phyloP scores from a whole-genome alignment of 2,329 filamentous ascomycete genomes.

The Apiospora marii region DNA sequence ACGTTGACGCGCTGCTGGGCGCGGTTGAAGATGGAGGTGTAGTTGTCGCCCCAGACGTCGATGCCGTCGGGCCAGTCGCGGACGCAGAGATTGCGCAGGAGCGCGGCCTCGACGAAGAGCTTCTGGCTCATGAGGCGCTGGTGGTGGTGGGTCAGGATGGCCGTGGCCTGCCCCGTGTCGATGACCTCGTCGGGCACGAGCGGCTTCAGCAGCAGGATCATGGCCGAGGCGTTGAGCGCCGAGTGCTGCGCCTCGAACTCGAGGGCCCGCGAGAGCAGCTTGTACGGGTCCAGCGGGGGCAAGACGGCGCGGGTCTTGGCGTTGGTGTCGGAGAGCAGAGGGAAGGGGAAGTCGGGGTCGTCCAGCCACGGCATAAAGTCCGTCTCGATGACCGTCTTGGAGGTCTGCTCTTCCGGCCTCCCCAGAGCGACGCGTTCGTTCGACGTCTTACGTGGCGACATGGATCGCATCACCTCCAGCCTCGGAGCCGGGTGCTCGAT shows the following conservation, averaged over 20 bases:
- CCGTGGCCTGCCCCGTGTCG: slow-evolving; percentile 61
- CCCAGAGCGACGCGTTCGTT: slow-evolving; percentile 28
- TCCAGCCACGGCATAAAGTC: slow-evolving; percentile 67
- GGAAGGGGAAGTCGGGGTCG: slow-evolving; percentile 64
- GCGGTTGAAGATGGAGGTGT: slow-evolving; percentile 60
- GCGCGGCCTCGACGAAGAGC: slow-evolving; percentile 66
- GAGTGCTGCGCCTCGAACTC: slow-evolving; percentile 64
- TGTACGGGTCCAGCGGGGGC: slow-evolving; percentile 62
- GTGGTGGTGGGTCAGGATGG: slow-evolving; percentile 67
- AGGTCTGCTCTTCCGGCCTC: slow-evolving; percentile 47
- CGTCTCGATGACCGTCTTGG: slow-evolving; percentile 57
- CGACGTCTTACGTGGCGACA: slow-evolving; percentile 29
- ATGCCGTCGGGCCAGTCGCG: slow-evolving; percentile 62
- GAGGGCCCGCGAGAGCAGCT: slow-evolving; percentile 60
- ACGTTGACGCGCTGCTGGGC: slow-evolving; percentile 64
- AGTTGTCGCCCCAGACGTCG: slow-evolving; percentile 61
- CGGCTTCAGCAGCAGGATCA: slow-evolving; percentile 66
- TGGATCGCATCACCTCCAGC: slow-evolving; percentile 27
- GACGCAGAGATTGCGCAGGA: slow-evolving; percentile 68
- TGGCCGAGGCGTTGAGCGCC: slow-evolving; percentile 66
- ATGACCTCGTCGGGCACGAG: slow-evolving; percentile 63
- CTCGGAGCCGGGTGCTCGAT: slow-evolving; percentile 28
- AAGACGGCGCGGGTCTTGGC: slow-evolving; percentile 24
- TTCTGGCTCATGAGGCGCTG: slow-evolving; percentile 65
- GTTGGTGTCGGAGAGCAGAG: slow-evolving; percentile 37